A percentile compares a stretch with the other conserved stretches of the same genome.
phyloP scores from a whole-genome alignment of 2,329 filamentous ascomycete species.

The Aureobasidium subglaciale region DNA sequence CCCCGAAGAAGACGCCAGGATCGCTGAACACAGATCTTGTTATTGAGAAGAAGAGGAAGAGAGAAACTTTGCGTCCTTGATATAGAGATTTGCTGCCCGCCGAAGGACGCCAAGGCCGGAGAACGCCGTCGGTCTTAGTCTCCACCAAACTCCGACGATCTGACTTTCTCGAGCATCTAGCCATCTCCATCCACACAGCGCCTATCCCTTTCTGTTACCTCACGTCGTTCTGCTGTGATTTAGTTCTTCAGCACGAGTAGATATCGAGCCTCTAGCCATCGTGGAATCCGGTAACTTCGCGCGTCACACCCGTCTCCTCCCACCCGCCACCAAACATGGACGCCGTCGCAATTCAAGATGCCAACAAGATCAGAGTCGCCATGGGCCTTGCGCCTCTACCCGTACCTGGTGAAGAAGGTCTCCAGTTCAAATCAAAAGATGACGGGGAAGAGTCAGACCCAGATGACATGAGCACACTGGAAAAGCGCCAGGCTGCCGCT shows the following conservation, averaged over 20 bases:
- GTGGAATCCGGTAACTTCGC: too few relatives aligned
- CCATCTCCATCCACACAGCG: background rate
- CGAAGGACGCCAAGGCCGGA: background rate
- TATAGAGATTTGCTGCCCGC: slow-evolving; percentile 4
- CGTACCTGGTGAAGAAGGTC: slow-evolving; percentile 59
- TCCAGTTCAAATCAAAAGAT: slow-evolving; percentile 48
- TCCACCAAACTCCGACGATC: slow-evolving; percentile 3
- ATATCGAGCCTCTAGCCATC: background rate
- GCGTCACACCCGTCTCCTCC: slow-evolving; percentile 9
- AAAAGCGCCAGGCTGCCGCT: slow-evolving; percentile 65
- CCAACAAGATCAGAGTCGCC: slow-evolving; percentile 82
- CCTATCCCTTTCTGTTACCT: background rate
- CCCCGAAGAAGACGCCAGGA: slow-evolving; percentile 53
- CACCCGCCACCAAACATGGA: slow-evolving; percentile 27
- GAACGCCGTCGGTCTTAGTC: slow-evolving; percentile 6
- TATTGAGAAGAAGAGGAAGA: slow-evolving; percentile 38
- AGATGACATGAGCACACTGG: slow-evolving; percentile 73
- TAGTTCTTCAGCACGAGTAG: background rate
- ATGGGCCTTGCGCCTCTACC: slow-evolving; percentile 87
- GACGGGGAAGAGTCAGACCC: slow-evolving; percentile 51
- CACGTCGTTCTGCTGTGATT: background rate
- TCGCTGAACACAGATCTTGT: slow-evolving; percentile 77
- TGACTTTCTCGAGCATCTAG: background rate
- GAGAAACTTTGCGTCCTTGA: slow-evolving; percentile 15
- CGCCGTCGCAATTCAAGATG: slow-evolving; percentile 74